Base-by-base conservation (phyloP, 164 flowering plant genomes). In the Nymphaea colorata region DNA sequence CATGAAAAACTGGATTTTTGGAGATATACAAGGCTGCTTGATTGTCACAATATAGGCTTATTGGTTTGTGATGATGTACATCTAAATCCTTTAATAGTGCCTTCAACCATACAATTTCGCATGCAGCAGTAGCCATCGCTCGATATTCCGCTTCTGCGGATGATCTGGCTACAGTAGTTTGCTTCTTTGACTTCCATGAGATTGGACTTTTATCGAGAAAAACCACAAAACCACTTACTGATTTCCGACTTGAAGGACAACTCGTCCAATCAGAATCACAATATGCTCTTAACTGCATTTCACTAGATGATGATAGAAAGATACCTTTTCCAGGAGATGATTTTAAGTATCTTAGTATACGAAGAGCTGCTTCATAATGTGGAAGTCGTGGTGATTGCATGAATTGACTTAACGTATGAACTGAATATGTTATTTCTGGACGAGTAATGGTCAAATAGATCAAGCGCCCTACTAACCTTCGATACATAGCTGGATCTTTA, bases 1-100 rank as follows among this genome's bases (percentile, higher is more conserved):
- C 67, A 43, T 44, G 53, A 14, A 11, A 65, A 16, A 42, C 18
- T 65, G 44, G n/a, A 43, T 65, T 44, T 5, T 15, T 42, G 45
- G 67, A 15, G 25, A 65, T 65, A 25, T 65, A 51, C n/a, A 65
- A n/a, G n/a, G 14, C 10, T 55, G 86, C 65, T 85, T 85, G 79
- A 44, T 66, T 66, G 42, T 66, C 67, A 66, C 42, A 66, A 45
- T 41, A 66, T 2, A 41, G 15, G 55, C 2, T 10, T 16, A 55
- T 55, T 10, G 59, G 59, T 55, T 55, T 10, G 16, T 10, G 36
- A 36, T 63, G 63, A 41, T 2, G 12, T 2, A 65, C 8, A 4
- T 44, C 42, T 3, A 61, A 12, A 6, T 61, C 42, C 4, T 3
- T 10, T 15, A 73, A 68, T 3, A 62, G 17, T 18, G 10, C 43